Base-by-base conservation (phyloP, 352 stramenopile genomes). In the Phytophthora pini region DNA sequence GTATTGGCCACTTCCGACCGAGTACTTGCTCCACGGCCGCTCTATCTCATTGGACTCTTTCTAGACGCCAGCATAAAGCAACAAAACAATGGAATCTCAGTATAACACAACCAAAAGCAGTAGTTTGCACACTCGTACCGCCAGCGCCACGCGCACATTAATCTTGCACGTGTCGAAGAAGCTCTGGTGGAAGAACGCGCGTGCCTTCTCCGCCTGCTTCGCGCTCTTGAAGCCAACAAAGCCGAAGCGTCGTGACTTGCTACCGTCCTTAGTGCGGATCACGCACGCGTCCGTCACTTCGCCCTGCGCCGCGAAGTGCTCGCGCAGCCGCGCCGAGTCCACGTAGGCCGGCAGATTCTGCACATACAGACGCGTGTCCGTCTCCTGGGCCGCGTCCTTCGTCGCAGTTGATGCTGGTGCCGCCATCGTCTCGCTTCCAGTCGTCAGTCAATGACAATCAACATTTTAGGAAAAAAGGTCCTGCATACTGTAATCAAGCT, bases 141-240 rank as follows among this genome's bases (percentile, higher is more conserved):
- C 68, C 38, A 92, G 62, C 15, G 93, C 93, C 26, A 95, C 80
- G 56, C 88, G 80, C 67, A 98, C 91, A 40, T 82, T 87, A 29
- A 98, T 75, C 38, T 75, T 84, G 59, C 82, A 92, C 32, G 92
- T 98, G 65, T 97, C 90, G 12, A 98, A 77, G 77, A 98, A 98
- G 44, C 91, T 88, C 54, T 90, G 80, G 55, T 95, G 73, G 65
- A 93, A 95, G 54, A 93, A 95, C 20, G 68, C 73, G 20, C 70
- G 74, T 34, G 87, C 84, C 17, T 77, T 60, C 43, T 78, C 60
- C 2, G 87, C 82, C 72, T 95, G 87, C 41, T 74, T 50, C 5
- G 70, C 70, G 24, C 75, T 87, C 72, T 95, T 95, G 59, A 81
- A 95, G 59, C 87, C 87, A 27, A 95, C 87, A 55, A 95, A 95